phyloP scores from a whole-genome alignment of 805 yeast genomes.

The Cyberlindnera mrakii region DNA sequence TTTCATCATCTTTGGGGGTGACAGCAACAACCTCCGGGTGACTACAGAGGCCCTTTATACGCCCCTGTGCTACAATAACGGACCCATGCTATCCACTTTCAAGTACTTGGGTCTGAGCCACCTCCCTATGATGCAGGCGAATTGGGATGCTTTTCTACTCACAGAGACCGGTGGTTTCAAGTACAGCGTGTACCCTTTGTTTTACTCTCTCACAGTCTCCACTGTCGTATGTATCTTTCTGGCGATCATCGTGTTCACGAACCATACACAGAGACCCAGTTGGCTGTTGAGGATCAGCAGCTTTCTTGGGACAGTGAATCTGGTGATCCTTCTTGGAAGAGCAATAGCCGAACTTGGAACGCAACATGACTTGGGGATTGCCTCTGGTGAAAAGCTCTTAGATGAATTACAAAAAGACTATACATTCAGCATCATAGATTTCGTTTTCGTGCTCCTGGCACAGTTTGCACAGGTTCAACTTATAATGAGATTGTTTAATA shows the following conservation, averaged over 20 bases:
- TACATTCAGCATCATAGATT: slow-evolving; percentile 49
- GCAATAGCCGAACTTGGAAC: slow-evolving; percentile 38
- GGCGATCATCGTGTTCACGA: slow-evolving; percentile 58
- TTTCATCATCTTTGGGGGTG: slow-evolving; percentile 19
- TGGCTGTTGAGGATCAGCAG: slow-evolving; percentile 44
- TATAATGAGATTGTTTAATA: slow-evolving; percentile 57
- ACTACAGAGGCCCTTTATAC: slow-evolving; percentile 20
- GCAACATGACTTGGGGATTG: slow-evolving; percentile 38
- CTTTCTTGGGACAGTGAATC: slow-evolving; percentile 46
- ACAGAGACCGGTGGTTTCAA: slow-evolving; percentile 39
- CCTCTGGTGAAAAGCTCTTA: slow-evolving; percentile 38
- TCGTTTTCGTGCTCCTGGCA: slow-evolving; percentile 49
- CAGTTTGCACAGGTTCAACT: slow-evolving; percentile 70
- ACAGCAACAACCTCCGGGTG: slow-evolving; percentile 10
- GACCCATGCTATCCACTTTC: slow-evolving; percentile 32
- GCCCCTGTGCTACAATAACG: slow-evolving; percentile 28
- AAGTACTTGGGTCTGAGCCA: slow-evolving; percentile 21
- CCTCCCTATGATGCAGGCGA: slow-evolving; percentile 37
- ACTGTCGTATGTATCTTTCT: slow-evolving; percentile 59
- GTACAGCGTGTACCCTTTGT: slow-evolving; percentile 53
- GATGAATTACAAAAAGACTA: slow-evolving; percentile 36
- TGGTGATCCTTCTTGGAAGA: slow-evolving; percentile 43
- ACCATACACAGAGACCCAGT: slow-evolving; percentile 59
- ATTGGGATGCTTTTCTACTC: slow-evolving; percentile 44
- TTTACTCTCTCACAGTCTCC: slow-evolving; percentile 57